Evolutionary conservation across 2,329 filamentous ascomycete species (phyloP), one percentile per base, ranked within the genome.

Genomic region (Macrophomina tecta): DNA sequence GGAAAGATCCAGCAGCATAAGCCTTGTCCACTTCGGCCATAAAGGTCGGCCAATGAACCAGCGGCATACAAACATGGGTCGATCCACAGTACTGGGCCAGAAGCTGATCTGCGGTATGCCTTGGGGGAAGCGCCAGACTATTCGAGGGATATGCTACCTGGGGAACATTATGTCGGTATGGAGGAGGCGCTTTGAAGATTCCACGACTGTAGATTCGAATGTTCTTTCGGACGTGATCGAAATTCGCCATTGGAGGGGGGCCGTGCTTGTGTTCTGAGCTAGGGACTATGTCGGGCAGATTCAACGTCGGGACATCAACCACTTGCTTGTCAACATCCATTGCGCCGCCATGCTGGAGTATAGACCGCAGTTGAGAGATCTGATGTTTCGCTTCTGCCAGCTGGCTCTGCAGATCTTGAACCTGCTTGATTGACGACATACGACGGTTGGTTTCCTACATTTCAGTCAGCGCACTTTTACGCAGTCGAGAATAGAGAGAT

Each of bases 401-500:
- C 79, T 97, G 94, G 79, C 93, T 95, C 80, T 98, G 94, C 32
- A 99, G 84, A 77, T 99, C 95, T 80, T 98, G 95, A 12, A 98
- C 92, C 83, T 97, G 95, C 87, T 98, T 99, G 81, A 98, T 98
- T 1, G 94, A 98, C 18, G 95, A 98, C 95, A 99, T 99, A 69
- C 95, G 89, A 68, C 95, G 87, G 78, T 99, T 99, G 12, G 95
- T 99, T 80, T 99, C 95, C 56, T 60, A 23, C 14, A 34, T n/a
- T 14, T 60, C 40, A 16, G 56, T 60, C 23, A 60, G 40, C 56
- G 42, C 16, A 45, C 28, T 18, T 18, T 12, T 38, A 23, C 4
- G 46, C 14, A 9, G 14, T 4, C 11, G 8, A 30, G 40, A 11
- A 23, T 4, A n/a, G 56, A 32, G 56, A 60, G 16, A n/a, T 46